Evolutionary conservation across 75 land plant genomes (phyloP), one percentile per base, ranked within the genome.

Genomic region (Ceratopteris richardii): DNA sequence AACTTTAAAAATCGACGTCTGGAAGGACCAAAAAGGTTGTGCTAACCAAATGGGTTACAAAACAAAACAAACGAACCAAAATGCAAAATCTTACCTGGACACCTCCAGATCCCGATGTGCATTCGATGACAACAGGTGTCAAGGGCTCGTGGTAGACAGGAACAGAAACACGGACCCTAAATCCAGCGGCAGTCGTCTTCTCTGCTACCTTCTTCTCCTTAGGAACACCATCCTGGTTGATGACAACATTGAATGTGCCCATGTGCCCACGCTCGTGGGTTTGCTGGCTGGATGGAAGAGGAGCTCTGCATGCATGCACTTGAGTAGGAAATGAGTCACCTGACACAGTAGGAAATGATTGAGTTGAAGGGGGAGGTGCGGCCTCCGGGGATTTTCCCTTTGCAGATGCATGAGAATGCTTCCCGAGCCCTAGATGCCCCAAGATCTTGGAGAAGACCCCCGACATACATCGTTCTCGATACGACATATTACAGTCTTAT

Each of bases 81-180:
- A n/a, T n/a, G n/a, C n/a, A n/a, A n/a, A n/a, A n/a, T n/a, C n/a
- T n/a, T 13, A 68, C 71, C 71, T 68, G 71, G 31, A 68, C 71
- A 23, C 71, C 71, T 1, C 71, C 71, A 51, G 63, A 62, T 17
- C 71, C 71, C 44, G 36, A 25, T 33, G 31, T 68, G 29, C 71
- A 68, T 40, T 68, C 55, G 17, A 56, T 29, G 22, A 68, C 65
- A 27, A 68, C 71, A 16, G 71, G 71, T 2, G 28, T 23, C 3
- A 26, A 17, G 28, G 56, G 28, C 17, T 16, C 31, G 7, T 14
- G 31, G 22, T 4, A 14, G 22, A 21, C n/a, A 2, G 60, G 40
- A 29, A 36, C 17, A 29, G 60, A 30, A 30, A 58, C 37, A 27
- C 41, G 26, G 20, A 36, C 37, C 24, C 41, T 58, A 36, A 58